Evolutionary conservation across 495 filamentous ascomycete species (phyloP), one percentile per base, ranked within the genome.

Genomic region (Penicillium cosmopolitanum): DNA sequence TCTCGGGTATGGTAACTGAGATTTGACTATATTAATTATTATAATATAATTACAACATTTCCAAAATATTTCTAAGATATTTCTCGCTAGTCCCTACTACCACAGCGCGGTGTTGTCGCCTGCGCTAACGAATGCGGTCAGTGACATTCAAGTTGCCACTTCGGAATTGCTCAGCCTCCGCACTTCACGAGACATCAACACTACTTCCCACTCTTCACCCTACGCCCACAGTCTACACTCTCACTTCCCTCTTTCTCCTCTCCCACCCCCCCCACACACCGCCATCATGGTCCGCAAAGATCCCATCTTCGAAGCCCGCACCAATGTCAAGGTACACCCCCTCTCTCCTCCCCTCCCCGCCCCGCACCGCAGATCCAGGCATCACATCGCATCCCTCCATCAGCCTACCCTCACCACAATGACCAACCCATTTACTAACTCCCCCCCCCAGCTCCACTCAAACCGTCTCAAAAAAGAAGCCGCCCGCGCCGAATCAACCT

Each of bases 221-320:
- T 21, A 46, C 42, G 1, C 42, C 5, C 1, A 21, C n/a, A 6
- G 0, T 15, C 7, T 46, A 16, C 42, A 18, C 42, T 19, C 23
- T 6, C 31, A 2, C 15, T 25, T 9, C 40, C 40, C 28, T 16
- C 13, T 28, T 23, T 23, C 23, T 23, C 23, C 23, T 23, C 23
- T 2, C 23, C 0, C 23, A 1, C 3, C 23, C 23, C 0, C 23
- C 23, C 3, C 23, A 2, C 23, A 23, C 23, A 23, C 23, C 12
- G 12, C 42, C 71, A 77, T 57, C 34, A 80, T 80, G 78, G 75
- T 77, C 63, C 74, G 77, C 55, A 76, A 73, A 60, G 78, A 80
- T 66, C 78, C 78, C 36, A 79, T 80, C 31, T 80, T 80, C 61
- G 78, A 80, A 66, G 78, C 78, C 34, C 78, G 78, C 57, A 80